Base-by-base conservation (phyloP, 257 asterid species). In the Solanum pimpinellifolium region DNA sequence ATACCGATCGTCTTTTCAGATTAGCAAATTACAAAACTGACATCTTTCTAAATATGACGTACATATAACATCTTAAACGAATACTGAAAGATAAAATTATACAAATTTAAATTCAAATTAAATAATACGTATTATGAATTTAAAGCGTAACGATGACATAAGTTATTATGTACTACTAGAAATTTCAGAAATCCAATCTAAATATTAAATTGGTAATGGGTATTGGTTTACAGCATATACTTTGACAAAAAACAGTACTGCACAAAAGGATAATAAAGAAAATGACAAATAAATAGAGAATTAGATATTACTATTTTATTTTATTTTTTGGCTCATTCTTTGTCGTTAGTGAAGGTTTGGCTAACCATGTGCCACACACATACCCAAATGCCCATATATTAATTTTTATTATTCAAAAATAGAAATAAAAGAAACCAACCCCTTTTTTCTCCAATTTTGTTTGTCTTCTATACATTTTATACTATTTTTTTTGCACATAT, bases 341-440 rank as follows among this genome's bases (percentile, higher is more conserved):
- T 92, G 95, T 92, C 92, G 96, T 91, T 84, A 90, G 49, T 78
- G 87, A 87, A 90, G 93, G 96, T 27, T 27, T 89, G 94, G 92
- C 92, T 86, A 87, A 91, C 95, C 96, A 93, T 89, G 95, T 91
- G 95, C 92, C 96, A 85, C 93, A 84, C 94, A 91, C 91, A 62
- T 87, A 49, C 68, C 49, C 69, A 59, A 60, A 41, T 83, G 33
- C 7, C 65, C 33, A 25, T 83, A n/a, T 66, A 7, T 69, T 70
- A 15, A 2, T 66, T 66, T 59, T 62, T 52, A 16, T 27, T 83
- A 86, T 46, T 16, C 35, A 27, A 47, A 78, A 78, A 8, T 78
- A 9, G 41, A 46, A 77, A 46, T 16, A 21, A 37, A 29, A 80
- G 15, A 80, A 78, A 78, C 33, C 44, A 47, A 16, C 29, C 44